phyloP scores from a whole-genome alignment of 305 asterid genomes.

The Plantago coronopus region DNA sequence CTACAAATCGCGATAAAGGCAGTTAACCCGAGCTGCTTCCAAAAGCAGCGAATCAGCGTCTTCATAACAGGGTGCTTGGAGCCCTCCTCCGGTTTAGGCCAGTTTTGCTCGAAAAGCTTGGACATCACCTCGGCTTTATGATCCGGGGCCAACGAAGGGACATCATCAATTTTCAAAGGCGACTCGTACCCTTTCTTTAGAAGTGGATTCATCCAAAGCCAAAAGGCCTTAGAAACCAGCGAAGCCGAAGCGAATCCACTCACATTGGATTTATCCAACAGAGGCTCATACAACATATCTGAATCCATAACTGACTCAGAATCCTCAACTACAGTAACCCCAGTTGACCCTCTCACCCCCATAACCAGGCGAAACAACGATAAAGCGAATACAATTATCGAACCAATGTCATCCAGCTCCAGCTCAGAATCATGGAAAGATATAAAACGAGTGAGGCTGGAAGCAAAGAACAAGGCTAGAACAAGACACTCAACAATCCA shows the following conservation, averaged over 20 bases:
- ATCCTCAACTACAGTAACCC: slow-evolving; percentile 31
- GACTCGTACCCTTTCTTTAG: slow-evolving; percentile 56
- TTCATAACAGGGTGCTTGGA: slow-evolving; percentile 68
- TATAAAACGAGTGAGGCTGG: slow-evolving; percentile 44
- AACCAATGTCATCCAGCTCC: slow-evolving; percentile 55
- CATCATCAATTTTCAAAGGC: slow-evolving; percentile 65
- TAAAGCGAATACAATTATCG: slow-evolving; percentile 37
- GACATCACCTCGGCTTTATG: slow-evolving; percentile 78
- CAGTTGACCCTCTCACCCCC: slow-evolving; percentile 63
- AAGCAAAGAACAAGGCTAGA: slow-evolving; percentile 42
- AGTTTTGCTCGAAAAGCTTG: slow-evolving; percentile 46
- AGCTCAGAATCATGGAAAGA: slow-evolving; percentile 38
- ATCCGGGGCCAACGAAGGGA: slow-evolving; percentile 72
- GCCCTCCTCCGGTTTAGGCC: slow-evolving; percentile 81
- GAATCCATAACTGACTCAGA: slow-evolving; percentile 30
- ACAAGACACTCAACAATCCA: slow-evolving; percentile 56
- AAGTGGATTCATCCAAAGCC: slow-evolving; percentile 91
- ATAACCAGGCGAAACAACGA: slow-evolving; percentile 40
- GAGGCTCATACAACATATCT: slow-evolving; percentile 34
- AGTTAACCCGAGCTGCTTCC: slow-evolving; percentile 65
- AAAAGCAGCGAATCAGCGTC: slow-evolving; percentile 66
- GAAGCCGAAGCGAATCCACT: slow-evolving; percentile 78
- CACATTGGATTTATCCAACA: slow-evolving; percentile 44
- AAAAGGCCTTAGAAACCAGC: slow-evolving; percentile 56
- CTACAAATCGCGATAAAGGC: slow-evolving; percentile 65